Evolutionary conservation across 2,329 filamentous ascomycete species (phyloP).

Genomic region (Arachnomyces sp.): DNA sequence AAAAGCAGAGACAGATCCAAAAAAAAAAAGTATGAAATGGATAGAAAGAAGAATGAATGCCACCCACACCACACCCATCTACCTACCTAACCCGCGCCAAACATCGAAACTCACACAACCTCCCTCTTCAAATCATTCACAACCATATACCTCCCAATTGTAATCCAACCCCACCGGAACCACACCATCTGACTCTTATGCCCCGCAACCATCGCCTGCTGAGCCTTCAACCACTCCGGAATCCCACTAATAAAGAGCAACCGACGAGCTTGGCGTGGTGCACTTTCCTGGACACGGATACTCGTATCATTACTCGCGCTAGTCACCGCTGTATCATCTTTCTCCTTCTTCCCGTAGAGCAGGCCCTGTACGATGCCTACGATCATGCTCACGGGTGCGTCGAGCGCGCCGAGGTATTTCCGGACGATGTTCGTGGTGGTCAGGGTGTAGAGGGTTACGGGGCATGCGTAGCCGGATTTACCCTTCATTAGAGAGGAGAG

Average conservation of each 20-base stretch:
- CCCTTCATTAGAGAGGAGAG: slow-evolving; percentile 56
- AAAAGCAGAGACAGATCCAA: neutral
- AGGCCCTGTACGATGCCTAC: slow-evolving; percentile 41
- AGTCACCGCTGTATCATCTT: slow-evolving; percentile 3
- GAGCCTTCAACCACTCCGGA: slow-evolving; percentile 56
- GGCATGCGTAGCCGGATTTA: slow-evolving; percentile 56
- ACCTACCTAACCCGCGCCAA: neutral
- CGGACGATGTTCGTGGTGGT: slow-evolving; percentile 61
- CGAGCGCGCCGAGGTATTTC: slow-evolving; percentile 74
- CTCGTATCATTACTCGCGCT: slow-evolving; percentile 14
- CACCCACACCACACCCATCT: neutral
- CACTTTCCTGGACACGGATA: neutral
- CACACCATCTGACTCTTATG: slow-evolving; percentile 97
- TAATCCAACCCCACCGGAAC: slow-evolving; percentile 96
- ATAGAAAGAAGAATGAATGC: neutral
- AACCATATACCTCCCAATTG: slow-evolving; percentile 85
- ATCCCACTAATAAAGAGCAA: slow-evolving; percentile 66
- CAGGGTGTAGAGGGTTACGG: slow-evolving; percentile 79
- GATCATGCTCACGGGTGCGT: slow-evolving; percentile 62
- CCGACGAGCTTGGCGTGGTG: slow-evolving; percentile 18
- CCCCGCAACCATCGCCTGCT: slow-evolving; percentile 78
- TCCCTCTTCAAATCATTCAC: slow-evolving; percentile 74
- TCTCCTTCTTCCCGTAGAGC: slow-evolving; percentile 3
- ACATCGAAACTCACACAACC: slow-evolving; percentile 28
- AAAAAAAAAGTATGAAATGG: neutral